Evolutionary conservation across 495 filamentous ascomycete species (phyloP).

Genomic region (Rhizodiscina lignyota): DNA sequence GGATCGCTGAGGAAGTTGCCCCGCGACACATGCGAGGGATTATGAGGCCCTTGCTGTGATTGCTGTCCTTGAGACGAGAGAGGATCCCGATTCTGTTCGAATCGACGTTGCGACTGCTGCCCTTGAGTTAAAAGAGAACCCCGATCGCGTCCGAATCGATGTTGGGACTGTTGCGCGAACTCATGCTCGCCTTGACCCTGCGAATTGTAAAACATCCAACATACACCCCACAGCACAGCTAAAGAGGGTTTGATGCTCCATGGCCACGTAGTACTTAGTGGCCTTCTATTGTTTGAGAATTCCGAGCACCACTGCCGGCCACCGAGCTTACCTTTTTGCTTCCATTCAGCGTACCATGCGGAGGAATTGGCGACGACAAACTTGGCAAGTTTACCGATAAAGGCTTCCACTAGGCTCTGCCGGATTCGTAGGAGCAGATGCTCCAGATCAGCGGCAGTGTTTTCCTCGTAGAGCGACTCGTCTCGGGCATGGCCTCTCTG

Average conservation of each 20-base stretch:
- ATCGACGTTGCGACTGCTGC: no score
- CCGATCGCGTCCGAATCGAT: slow-evolving; percentile 3
- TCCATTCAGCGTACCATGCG: not conserved
- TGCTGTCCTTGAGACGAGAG: no score
- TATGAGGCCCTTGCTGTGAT: no score
- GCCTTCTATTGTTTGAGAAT: slow-evolving; percentile 22
- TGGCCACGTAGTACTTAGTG: slow-evolving; percentile 35
- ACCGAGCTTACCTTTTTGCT: not conserved
- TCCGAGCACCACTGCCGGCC: slow-evolving; percentile 17
- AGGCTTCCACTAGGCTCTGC: not conserved
- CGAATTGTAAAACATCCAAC: slow-evolving; percentile 34
- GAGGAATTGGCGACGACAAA: not conserved
- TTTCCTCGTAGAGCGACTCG: slow-evolving; percentile 2
- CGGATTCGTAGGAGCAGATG: slow-evolving; percentile 2
- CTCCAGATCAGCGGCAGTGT: slow-evolving; percentile 3
- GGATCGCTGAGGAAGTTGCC: no score
- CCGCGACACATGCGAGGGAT: no score
- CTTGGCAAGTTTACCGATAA: not conserved
- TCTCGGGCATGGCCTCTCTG: no score
- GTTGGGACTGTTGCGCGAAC: not conserved
- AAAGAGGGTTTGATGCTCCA: slow-evolving; percentile 33
- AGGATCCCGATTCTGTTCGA: no score
- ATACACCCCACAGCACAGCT: slow-evolving; percentile 37
- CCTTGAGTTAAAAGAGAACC: no score
- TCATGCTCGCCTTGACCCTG: slow-evolving; percentile 1